Conservation (phyloP, 305 asterid genomes). For the Plantago lanceolata region DNA sequence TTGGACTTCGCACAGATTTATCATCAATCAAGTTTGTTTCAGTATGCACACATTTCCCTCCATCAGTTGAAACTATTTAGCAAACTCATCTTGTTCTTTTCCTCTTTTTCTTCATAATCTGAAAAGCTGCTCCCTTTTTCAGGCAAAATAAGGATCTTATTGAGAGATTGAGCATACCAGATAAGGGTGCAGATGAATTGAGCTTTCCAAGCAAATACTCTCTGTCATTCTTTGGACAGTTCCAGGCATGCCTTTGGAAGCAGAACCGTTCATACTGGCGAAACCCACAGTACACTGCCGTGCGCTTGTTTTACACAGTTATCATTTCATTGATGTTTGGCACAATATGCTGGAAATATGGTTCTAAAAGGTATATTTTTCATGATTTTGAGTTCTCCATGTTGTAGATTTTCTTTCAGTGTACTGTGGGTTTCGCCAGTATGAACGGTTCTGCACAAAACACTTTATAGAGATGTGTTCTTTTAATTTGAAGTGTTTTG, state of each 20-base stretch:
- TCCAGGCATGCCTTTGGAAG: slow-evolving; percentile 63
- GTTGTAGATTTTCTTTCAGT: slow-evolving; percentile 28
- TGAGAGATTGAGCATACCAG: slow-evolving; percentile 57
- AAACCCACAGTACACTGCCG: slow-evolving; percentile 77
- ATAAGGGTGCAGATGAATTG: slow-evolving; percentile 36
- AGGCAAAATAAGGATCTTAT: slow-evolving; percentile 57
- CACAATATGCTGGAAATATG: slow-evolving; percentile 78
- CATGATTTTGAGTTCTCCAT: slow-evolving; percentile 16
- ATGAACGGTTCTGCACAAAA: slow-evolving; percentile 38
- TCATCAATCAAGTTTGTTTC: slow-evolving; percentile 45
- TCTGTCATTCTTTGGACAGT: slow-evolving; percentile 45
- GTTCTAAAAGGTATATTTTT: slow-evolving; percentile 54
- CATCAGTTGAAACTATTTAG: neutral
- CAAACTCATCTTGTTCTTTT: neutral
- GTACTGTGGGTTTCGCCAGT: slow-evolving; percentile 78
- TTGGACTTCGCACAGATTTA: slow-evolving; percentile 66
- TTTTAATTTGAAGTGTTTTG: neutral
- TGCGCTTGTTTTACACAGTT: slow-evolving; percentile 68
- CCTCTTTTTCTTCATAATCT: neutral
- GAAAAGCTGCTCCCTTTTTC: slow-evolving; percentile 18
- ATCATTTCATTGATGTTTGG: slow-evolving; percentile 78
- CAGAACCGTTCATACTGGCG: slow-evolving; percentile 65
- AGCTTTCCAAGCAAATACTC: slow-evolving; percentile 57
- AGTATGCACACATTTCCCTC: slow-evolving; percentile 27
- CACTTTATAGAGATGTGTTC: neutral